A percentile compares a stretch with the other conserved stretches of the same genome.
phyloP scores from a whole-genome alignment of 352 stramenopile species.

The Globisporangium cylindrosporum region DNA sequence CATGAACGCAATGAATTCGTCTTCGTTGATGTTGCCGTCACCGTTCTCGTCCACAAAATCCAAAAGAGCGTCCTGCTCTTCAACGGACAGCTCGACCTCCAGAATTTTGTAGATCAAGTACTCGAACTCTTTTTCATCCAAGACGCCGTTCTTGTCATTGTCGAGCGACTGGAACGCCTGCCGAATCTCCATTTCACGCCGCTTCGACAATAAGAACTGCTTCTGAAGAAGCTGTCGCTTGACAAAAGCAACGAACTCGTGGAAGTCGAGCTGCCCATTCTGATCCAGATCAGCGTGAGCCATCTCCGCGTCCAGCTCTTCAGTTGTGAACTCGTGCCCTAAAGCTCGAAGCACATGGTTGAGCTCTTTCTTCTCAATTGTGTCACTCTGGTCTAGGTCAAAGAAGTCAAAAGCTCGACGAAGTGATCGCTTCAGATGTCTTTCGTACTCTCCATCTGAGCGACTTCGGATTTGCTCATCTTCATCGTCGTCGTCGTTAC shows the following conservation, averaged over 20 bases:
- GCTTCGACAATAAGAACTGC: slow-evolving; percentile 50
- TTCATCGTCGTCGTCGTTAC: slow-evolving; percentile 17
- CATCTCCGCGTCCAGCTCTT: slow-evolving; percentile 68
- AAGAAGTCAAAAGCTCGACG: slow-evolving; percentile 78
- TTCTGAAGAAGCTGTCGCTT: slow-evolving; percentile 58
- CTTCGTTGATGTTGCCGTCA: slow-evolving; percentile 60
- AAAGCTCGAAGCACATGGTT: slow-evolving; percentile 62
- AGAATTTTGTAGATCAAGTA: slow-evolving; percentile 74
- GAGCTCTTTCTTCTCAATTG: slow-evolving; percentile 71
- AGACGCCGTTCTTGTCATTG: slow-evolving; percentile 54
- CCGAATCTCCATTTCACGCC: slow-evolving; percentile 72
- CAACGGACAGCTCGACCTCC: slow-evolving; percentile 66
- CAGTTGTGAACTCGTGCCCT: slow-evolving; percentile 64
- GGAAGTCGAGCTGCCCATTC: slow-evolving; percentile 70
- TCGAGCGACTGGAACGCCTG: slow-evolving; percentile 70
- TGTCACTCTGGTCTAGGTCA: slow-evolving; percentile 63
- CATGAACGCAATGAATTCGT: slow-evolving; percentile 77
- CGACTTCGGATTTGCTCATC: slow-evolving; percentile 22
- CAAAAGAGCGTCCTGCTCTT: slow-evolving; percentile 67
- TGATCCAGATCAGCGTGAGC: slow-evolving; percentile 50
- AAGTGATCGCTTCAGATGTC: slow-evolving; percentile 55
- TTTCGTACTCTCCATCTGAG: slow-evolving; percentile 64
- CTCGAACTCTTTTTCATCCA: slow-evolving; percentile 77
- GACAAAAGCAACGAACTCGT: slow-evolving; percentile 73
- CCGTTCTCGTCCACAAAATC: slow-evolving; percentile 66